Evolutionary conservation across 306 rosid species (phyloP).

Genomic region (Luffa aegyptiaca): DNA sequence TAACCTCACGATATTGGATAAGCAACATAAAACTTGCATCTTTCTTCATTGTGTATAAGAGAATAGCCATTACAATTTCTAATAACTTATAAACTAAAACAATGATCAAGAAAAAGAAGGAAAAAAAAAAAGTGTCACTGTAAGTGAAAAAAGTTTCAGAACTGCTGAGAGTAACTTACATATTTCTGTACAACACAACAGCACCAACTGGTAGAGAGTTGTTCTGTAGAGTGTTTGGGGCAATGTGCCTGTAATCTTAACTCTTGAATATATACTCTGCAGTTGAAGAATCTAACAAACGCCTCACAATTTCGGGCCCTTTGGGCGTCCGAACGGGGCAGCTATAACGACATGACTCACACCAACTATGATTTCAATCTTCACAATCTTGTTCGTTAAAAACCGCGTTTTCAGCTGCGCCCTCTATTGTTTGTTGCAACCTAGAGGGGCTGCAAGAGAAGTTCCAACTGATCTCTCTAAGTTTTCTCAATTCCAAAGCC

Average conservation of each 20-base stretch:
- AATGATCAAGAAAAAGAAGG: neutral
- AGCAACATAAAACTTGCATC: neutral
- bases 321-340: slow-evolving; percentile 40
- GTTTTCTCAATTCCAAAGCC: slow-evolving; percentile 54
- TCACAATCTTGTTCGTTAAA: neutral
- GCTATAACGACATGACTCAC: slow-evolving; percentile 13
- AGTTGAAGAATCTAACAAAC: slow-evolving; percentile 18
- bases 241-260: slow-evolving; percentile 25
- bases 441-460: slow-evolving; percentile 22
- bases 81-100: neutral
- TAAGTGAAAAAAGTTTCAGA: neutral
- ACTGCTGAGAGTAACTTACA: slow-evolving; percentile 21
- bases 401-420: slow-evolving; percentile 16
- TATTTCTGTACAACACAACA: slow-evolving; percentile 22
- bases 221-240: slow-evolving; percentile 42
- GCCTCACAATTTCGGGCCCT: slow-evolving; percentile 44
- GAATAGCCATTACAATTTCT: neutral
- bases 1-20: neutral
- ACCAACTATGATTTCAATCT: neutral
- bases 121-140: neutral
- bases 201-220: slow-evolving; percentile 71
- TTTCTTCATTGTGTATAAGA: neutral
- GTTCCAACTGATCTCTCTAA: slow-evolving; percentile 28
- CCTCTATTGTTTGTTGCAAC: slow-evolving; percentile 11
- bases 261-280: slow-evolving; percentile 23